Evolutionary conservation across 202 grass and related monocot genomes (phyloP).

Genomic region (Brachypodium distachyon): DNA sequence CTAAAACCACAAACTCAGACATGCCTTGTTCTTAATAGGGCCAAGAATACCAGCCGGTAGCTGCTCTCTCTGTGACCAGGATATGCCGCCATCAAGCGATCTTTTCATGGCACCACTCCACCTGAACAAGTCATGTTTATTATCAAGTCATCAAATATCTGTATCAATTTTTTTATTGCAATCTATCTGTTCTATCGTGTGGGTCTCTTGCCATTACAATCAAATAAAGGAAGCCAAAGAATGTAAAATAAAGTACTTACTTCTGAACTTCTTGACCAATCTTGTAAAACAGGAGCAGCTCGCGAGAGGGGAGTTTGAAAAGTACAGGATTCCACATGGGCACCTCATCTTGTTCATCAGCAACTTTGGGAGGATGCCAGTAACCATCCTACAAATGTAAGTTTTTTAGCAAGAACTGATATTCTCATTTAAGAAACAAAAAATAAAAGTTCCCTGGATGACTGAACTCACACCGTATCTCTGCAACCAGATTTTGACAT

Average conservation of each 20-base stretch:
- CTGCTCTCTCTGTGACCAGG: constrained; percentile 82
- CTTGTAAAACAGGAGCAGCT: constrained; percentile 95
- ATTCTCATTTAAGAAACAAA: neutral
- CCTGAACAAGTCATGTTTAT: constrained; percentile 25
- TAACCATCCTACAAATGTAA: constrained; percentile 52
- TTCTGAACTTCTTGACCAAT: constrained; percentile 93
- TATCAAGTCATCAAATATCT: neutral
- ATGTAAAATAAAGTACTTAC: constrained; percentile 33
- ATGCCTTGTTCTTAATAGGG: constrained; percentile 96
- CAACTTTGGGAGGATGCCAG: constrained; percentile 62
- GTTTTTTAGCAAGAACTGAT: neutral
- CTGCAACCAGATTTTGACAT: constrained; percentile 97
- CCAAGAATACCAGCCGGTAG: constrained; percentile 92
- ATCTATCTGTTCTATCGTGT: neutral
- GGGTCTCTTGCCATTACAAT: neutral
- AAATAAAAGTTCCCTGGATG: neutral
- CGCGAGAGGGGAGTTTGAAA: constrained; percentile 86
- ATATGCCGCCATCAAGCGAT: constrained; percentile 64
- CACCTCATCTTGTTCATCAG: constrained; percentile 70
- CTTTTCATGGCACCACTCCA: constrained; percentile 99
- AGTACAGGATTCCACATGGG: constrained; percentile 97
- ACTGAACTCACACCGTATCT: constrained; percentile 66
- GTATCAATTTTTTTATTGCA: neutral
- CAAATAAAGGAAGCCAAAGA: neutral
- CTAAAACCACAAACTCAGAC: constrained; percentile 4